Evolutionary conservation across 129 eudicot genomes (phyloP).

Genomic region (Helichrysum umbraculigerum): DNA sequence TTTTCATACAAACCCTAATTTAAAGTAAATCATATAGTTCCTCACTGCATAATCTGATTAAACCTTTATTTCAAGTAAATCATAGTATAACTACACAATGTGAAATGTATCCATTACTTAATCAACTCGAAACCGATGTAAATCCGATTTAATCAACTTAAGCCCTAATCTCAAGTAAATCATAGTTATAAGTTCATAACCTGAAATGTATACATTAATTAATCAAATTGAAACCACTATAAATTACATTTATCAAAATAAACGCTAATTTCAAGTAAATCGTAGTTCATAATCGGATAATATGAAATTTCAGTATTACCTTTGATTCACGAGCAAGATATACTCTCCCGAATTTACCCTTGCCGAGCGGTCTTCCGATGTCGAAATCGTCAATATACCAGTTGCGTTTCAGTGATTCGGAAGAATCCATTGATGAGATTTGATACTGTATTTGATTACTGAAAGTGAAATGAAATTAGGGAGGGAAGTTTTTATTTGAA

Average conservation of each 20-base stretch:
- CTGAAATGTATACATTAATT: no score
- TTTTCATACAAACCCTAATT: slow-evolving; percentile 1
- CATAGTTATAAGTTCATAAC: not conserved
- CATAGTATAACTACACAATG: no score
- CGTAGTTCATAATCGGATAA: not conserved
- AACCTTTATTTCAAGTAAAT: not conserved
- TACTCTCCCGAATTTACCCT: slow-evolving; percentile 91
- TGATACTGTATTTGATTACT: not conserved
- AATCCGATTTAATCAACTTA: not conserved
- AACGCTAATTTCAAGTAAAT: not conserved
- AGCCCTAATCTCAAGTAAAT: not conserved
- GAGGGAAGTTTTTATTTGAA: not conserved
- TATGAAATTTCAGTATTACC: slow-evolving; percentile 33
- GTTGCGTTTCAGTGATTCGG: slow-evolving; percentile 28
- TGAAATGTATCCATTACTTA: no score
- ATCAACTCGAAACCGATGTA: no score
- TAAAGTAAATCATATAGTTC: not conserved
- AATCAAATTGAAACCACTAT: no score
- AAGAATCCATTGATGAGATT: slow-evolving; percentile 35
- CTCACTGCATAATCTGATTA: no score
- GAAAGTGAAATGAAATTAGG: no score
- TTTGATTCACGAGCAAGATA: slow-evolving; percentile 88
- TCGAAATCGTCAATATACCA: slow-evolving; percentile 79
- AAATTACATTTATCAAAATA: not conserved
- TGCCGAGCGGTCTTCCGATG: slow-evolving; percentile 87